phyloP scores from a whole-genome alignment of 2,329 filamentous ascomycete genomes.

The Xylaria sp. region DNA sequence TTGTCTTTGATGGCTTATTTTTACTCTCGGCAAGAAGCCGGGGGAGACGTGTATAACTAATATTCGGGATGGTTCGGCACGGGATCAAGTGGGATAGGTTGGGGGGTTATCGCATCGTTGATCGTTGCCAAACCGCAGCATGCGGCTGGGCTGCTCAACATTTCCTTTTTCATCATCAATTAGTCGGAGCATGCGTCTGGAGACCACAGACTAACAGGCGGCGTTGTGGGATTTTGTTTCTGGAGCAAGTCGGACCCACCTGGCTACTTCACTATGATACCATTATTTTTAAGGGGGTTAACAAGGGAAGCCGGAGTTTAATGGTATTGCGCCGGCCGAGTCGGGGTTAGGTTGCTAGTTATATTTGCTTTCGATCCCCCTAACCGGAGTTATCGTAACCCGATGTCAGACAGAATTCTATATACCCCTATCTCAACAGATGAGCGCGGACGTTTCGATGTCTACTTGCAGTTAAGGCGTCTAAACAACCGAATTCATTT shows the following conservation, averaged over 20 bases:
- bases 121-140: neutral
- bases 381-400: neutral
- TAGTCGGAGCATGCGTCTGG: constrained; percentile 17
- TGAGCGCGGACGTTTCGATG: neutral
- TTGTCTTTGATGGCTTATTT: constrained; percentile 30
- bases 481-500: neutral
- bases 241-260: constrained; percentile 4
- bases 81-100: constrained; percentile 6
- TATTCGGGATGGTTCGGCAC: neutral
- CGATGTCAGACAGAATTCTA: constrained; percentile 4
- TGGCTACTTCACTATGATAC: constrained; percentile 18
- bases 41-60: constrained; percentile 18
- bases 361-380: neutral
- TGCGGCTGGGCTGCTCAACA: constrained; percentile 8
- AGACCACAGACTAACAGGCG: constrained; percentile 17
- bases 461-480: neutral
- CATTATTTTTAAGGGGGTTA: constrained; percentile 4
- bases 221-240: constrained; percentile 21
- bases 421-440: neutral
- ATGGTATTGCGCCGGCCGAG: neutral
- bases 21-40: constrained; percentile 8
- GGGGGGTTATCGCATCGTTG: constrained; percentile 4
- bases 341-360: neutral
- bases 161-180: neutral
- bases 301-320: constrained; percentile 18